Evolutionary conservation across 2,329 filamentous ascomycete genomes (phyloP), one percentile per base, ranked within the genome.

Genomic region (Fusarium sp.): DNA sequence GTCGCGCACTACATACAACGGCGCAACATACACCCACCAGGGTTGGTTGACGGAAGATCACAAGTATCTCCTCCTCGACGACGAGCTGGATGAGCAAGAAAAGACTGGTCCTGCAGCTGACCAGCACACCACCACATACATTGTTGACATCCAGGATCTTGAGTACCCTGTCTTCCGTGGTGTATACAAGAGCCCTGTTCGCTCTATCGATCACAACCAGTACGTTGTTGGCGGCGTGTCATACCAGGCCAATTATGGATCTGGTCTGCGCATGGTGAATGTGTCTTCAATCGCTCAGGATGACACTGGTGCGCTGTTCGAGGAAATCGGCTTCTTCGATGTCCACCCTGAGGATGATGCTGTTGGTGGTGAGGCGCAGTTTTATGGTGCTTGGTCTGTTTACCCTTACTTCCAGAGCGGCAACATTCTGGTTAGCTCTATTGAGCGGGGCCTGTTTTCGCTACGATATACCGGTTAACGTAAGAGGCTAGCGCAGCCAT

Each of bases 41-140:
- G 88, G 88, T 48, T 87, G 85, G 81, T 79, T 89, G 15, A 82
- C 87, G 39, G 83, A 87, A 77, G 77, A 80, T 20, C 65, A 78
- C 81, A 62, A 84, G 47, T 85, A 85, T 73, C 80, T 80, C 50
- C 82, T 89, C 24, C 80, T 89, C 20, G 87, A 89, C 73, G 87
- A 89, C 72, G 87, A 89, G 77, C 82, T 85, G 30, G 87, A 89
- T 75, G 87, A 89, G 79, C 77, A 81, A 39, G 78, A 85, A n/a
- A 74, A 75, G 24, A 80, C 81, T 17, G 83, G 83, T 13, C 78
- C 81, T 3, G 85, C 82, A 2, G 80, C 80, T 11, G 57, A 78
- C 75, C 59, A 81, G 78, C 83, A 79, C 71, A 85, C 87, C 12
- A 85, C 84, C 30, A 87, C 86, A 3, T 88, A 87, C 77, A 86